Base-by-base conservation (phyloP, 2,329 filamentous ascomycete genomes). In the Coniochaeta sp. region DNA sequence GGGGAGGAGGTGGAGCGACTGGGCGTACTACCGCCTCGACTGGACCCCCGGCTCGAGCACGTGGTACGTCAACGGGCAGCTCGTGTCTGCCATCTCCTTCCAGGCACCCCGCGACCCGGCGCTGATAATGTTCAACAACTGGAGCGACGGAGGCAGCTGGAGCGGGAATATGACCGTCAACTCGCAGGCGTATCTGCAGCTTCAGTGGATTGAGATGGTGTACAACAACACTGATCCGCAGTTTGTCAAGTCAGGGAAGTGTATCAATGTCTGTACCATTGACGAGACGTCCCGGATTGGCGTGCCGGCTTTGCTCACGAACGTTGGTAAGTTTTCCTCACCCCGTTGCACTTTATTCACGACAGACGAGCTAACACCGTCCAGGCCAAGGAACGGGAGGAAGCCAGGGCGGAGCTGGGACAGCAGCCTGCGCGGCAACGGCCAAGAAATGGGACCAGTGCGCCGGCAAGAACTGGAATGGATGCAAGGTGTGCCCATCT, bases 101-200 rank as follows among this genome's bases (percentile, higher is more conserved):
- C 72, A 74, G 42, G 73, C 76, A 13, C 76, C 76, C 1, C 65
- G 68, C 12, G 70, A 73, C 53, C 65, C 70, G n/a, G 70, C 68
- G 30, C 69, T 65, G 35, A 62, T 79, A 32, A 69, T 76, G 35
- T 69, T 79, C 60, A 79, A 79, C 59, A 68, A 73, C 61, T 79
- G 76, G 76, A 72, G 71, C 51, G 73, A 79, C 56, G 75, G 76
- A 26, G 76, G 76, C 5, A 65, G 64, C 32, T 79, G 76, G 75
- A 73, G 68, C 50, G 75, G 74, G 4, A 67, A 72, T 46, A 77
- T 77, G 74, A 62, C 51, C 2, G 59, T 65, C 4, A 68, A 67
- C 16, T 58, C 61, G 7, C 62, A 65, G 28, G 75, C 75, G 0
- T 71, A 71, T 51, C 65, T 79, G 60, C 73, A 78, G 51, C 69